Evolutionary conservation across 495 filamentous ascomycete genomes (phyloP), one percentile per base, ranked within the genome.

Genomic region (Aspergillus sparsus): DNA sequence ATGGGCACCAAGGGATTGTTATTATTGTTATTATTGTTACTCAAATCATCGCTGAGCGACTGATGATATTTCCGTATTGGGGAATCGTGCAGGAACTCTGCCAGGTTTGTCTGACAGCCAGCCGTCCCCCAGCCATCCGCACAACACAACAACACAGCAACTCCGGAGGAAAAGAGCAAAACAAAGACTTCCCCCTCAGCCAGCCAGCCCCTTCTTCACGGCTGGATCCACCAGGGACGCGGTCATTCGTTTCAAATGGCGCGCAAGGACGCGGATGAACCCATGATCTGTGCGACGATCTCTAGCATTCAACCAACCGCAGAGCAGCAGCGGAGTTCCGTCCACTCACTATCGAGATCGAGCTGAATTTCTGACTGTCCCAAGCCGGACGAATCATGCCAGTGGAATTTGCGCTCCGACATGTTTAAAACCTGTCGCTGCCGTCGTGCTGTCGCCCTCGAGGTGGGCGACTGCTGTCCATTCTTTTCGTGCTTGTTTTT

Each of bases 251-350:
- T 21, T 11, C 13, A 6, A 13, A 49, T 34, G 18, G 57, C 49
- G 18, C 52, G 63, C 56, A 63, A 66, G 59, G 59, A 51, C 47
- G 49, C 62, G 53, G 62, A 68, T 46, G 66, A 68, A 68, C 66
- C 33, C 59, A 63, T 68, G 66, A 65, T 68, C 66, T 68, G 62
- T 63, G 66, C 57, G 62, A 55, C 55, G 66, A 68, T 68, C 66
- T 18, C 52, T 56, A 53, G 39, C 32, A 18, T 31, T 41, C 52
- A 57, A 61, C 63, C 56, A 64, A 34, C 61, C 42, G 35, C 16
- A 32, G 18, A 35, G 16, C 31, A 15, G 49, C n/a, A 37, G 55
- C 61, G 63, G 63, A 55, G 37, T 18, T 39, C 37, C 34, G n/a
- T 56, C 44, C 41, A 52, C 57, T 52, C 21, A 53, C 62, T 60